phyloP scores from a whole-genome alignment of 441 rosid genomes.

The Jatropha podagrica region DNA sequence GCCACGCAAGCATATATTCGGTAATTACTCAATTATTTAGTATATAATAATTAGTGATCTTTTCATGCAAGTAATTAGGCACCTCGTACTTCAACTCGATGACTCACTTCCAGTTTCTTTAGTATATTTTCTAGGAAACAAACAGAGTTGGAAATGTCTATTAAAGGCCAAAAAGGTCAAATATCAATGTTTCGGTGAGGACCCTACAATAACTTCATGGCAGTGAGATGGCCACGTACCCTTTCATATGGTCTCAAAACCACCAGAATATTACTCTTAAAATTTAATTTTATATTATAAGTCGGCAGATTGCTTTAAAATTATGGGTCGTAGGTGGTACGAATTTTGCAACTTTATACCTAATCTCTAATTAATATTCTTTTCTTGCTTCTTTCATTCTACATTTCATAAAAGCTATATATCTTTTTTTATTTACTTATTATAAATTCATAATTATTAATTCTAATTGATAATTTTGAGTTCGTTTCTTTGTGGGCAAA shows the following conservation, averaged over 20 bases:
- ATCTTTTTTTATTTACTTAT: no score
- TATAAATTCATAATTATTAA: no score
- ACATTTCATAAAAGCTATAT: neutral
- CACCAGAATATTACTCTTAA: neutral
- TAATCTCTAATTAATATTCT: neutral
- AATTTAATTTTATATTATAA: neutral
- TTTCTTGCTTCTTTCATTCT: neutral
- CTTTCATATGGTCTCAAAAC: neutral
- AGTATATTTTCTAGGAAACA: neutral
- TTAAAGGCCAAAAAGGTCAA: no score
- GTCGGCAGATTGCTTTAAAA: neutral
- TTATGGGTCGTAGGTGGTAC: neutral
- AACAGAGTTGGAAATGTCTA: neutral
- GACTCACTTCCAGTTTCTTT: neutral
- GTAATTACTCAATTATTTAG: neutral
- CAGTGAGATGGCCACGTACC: neutral
- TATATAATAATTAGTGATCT: neutral
- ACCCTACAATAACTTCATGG: neutral
- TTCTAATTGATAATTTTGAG: no score
- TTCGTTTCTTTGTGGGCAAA: no score
- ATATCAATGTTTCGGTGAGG: neutral
- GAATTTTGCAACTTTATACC: neutral
- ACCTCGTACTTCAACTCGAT: no score
- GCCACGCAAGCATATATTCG: neutral
- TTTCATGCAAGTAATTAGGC: no score